phyloP scores from a whole-genome alignment of 176 grass and related monocot species.

The Chrysopogon serrulatus region DNA sequence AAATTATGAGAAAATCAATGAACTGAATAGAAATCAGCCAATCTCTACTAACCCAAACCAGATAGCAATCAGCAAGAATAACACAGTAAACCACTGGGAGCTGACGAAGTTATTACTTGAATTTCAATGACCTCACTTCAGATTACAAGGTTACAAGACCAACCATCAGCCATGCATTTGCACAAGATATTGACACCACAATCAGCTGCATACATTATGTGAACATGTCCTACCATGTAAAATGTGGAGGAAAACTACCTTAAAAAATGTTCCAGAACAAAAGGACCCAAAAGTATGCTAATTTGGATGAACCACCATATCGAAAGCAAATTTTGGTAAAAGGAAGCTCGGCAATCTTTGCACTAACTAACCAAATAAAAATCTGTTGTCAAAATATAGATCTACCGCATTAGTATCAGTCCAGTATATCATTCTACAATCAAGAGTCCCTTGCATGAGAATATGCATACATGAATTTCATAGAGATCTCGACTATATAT shows the following conservation, averaged over 20 bases:
- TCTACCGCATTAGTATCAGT: background rate
- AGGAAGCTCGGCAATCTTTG: background rate
- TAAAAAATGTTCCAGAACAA: background rate
- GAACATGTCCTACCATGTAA: background rate
- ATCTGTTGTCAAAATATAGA: background rate
- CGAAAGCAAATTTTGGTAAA: background rate
- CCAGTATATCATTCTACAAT: background rate
- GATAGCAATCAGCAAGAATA: background rate
- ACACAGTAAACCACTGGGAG: background rate
- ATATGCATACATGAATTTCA: background rate
- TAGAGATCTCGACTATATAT: background rate
- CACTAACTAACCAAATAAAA: background rate
- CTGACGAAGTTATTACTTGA: background rate
- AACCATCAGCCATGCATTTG: background rate
- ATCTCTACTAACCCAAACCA: background rate
- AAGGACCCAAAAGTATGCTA: background rate
- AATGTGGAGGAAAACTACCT: background rate
- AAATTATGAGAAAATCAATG: background rate
- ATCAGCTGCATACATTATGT: background rate
- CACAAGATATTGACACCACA: background rate
- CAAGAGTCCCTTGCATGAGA: background rate
- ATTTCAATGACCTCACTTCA: background rate
- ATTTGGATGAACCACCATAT: background rate
- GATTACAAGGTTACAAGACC: background rate
- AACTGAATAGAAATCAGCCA: background rate